Evolutionary conservation across 2,329 filamentous ascomycete genomes (phyloP).

Genomic region (Trichoderma brevicompactum): DNA sequence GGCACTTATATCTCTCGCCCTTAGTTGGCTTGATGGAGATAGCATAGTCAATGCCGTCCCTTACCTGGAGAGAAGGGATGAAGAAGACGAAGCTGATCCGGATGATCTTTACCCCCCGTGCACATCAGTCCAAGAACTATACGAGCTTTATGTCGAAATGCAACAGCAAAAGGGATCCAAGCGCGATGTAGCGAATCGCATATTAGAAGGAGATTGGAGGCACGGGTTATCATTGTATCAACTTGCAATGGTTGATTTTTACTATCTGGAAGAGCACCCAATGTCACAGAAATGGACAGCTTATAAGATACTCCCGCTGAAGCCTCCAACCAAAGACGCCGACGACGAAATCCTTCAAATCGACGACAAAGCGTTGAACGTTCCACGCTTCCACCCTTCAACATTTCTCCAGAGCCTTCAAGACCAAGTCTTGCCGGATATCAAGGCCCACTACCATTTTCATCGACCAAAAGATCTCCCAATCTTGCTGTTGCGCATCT

Average conservation of each 20-base stretch:
- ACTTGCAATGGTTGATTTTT: conserved; percentile 70
- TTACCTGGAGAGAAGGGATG: conserved; percentile 39
- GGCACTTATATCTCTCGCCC: conserved; percentile 71
- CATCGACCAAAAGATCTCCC: conserved; percentile 71
- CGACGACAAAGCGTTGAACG: conserved; percentile 52
- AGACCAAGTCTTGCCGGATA: conserved; percentile 72
- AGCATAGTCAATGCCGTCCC: conserved; percentile 60
- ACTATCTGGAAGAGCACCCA: conserved; percentile 68
- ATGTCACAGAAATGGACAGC: conserved; percentile 67
- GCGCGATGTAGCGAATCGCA: conserved; percentile 65
- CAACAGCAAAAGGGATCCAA: conserved; percentile 64
- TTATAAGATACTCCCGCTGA: conserved; percentile 61
- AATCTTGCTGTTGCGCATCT: conserved; percentile 75
- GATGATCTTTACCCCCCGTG: conserved; percentile 72
- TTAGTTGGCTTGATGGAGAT: conserved; percentile 76
- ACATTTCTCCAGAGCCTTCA: conserved; percentile 80
- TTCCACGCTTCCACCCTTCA: conserved; percentile 78
- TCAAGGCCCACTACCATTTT: conserved; percentile 84
- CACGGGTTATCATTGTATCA: conserved; percentile 68
- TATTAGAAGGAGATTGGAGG: conserved; percentile 71
- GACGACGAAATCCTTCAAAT: conserved; percentile 48
- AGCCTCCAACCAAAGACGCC: conserved; percentile 42
- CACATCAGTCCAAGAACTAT: conserved; percentile 67
- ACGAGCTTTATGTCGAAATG: conserved; percentile 65
- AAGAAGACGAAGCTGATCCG: conserved; percentile 53